Base-by-base conservation (phyloP, 352 stramenopile genomes). In the Pythium pyrilobum region DNA sequence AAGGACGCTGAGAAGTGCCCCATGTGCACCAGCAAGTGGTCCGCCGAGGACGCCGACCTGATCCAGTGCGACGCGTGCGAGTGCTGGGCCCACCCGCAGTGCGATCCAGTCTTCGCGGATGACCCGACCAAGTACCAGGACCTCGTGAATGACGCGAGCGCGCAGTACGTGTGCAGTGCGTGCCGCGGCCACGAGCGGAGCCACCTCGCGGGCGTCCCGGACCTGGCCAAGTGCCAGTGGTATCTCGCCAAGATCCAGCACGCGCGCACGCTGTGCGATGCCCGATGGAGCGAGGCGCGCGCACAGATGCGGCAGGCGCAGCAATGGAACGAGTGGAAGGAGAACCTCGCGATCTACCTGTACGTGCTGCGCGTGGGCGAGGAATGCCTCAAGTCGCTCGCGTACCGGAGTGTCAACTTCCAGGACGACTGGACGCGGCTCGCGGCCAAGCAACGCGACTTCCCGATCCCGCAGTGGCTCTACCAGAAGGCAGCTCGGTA, bases 31-130 rank as follows among this genome's bases (percentile, higher is more conserved):
- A 64, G 68, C 11, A 86, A 84, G 36, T 95, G 85, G 81, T 62
- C 74, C 24, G 56, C 67, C 2, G 69, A 90, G 20, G 77, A 95
- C 23, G 80, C 86, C 33, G 85, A 91, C 13, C 56, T 96, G 2
- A 92, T 96, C 39, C 86, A 95, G 41, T 96, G 86, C 34, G 87
- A 96, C 50, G 77, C 72, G 1, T 96, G 86, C 29, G 85, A 96
- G 52, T 71, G 70, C 6, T 96, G 85, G 85, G 82, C 77, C 1
- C 85, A 96, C 53, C 80, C 80, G n/a, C 65, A 66, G 5, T 96
- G 85, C 39, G 85, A 96, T 45, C 43, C 44, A 0, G 41, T 87
- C 6, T 70, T 93, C 9, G 80, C 71, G 2, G 58, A 72, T 5
- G 72, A 94, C 18, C 71, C 79, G 0, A 67, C 66, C 36, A 74